Evolutionary conservation across 257 asterid genomes (phyloP), one percentile per base, ranked within the genome.

Genomic region (Solanum dulcamara): DNA sequence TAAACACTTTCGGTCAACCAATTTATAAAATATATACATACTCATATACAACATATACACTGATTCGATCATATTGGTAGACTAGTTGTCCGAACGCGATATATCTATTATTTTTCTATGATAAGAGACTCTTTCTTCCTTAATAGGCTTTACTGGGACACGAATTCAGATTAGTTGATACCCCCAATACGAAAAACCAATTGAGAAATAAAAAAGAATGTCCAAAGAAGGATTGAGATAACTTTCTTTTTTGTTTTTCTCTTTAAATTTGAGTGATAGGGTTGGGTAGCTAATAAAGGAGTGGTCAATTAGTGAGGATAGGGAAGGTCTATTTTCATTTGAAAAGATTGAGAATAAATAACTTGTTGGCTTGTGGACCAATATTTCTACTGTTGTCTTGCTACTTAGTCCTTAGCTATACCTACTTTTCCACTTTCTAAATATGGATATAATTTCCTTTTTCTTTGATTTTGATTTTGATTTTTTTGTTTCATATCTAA

Each of bases 391-490:
- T 10, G 40, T 80, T 72, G 46, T 35, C 38, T 48, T 55, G 15
- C 83, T 33, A 67, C 8, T 9, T 85, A 84, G 81, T 32, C 33
- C 83, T 28, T 35, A 80, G 26, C 83, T 38, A 83, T 70, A 85
- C 68, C 80, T 85, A 80, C 64, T 77, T 32, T 32, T 72, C 72
- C 71, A 80, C 44, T 77, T 33, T 74, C 48, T 1, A 30, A 20
- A 80, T 80, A 35, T 30, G 57, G 74, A 53, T 86, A 83, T 38
- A 38, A 38, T 72, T 55, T 68, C 48, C 85, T 46, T 88, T 83
- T 86, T 87, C 84, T 81, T 59, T n/a, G n/a, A n/a, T n/a, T n/a
- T n/a, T 84, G 88, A 66, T 68, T 66, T 37, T 89, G 84, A 72
- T 87, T 50, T 87, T 24, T 44, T 46, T 48, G 44, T 50, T 35